Base-by-base conservation (phyloP, 331 rosid species). In the Prunus yedoensis region DNA sequence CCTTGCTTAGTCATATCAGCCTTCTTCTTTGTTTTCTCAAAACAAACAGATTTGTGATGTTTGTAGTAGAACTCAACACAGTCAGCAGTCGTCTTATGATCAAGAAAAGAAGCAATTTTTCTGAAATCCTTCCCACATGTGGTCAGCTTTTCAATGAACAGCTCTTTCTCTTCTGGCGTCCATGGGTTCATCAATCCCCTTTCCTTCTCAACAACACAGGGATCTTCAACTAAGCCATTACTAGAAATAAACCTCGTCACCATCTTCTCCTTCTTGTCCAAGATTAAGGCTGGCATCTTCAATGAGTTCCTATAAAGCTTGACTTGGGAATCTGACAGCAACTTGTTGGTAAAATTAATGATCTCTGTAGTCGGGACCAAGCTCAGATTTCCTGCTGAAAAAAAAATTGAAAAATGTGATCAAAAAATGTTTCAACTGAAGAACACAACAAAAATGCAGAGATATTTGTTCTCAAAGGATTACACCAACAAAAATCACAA, bases 31-130 rank as follows among this genome's bases (percentile, higher is more conserved):
- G 80, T 83, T 79, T 89, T 91, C 82, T 76, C 82, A 75, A 91
- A 95, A 77, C 85, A 82, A 66, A 82, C 98, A 57, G 96, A 89
- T 67, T 92, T 96, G 71, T 93, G 99, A 60, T 93, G 89, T 76
- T 91, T 96, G 90, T 96, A 96, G 79, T 96, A 96, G 81, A 91
- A 96, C 77, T 96, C 93, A 10, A 96, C 88, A 87, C 98, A 96
- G 68, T 96, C 99, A 0, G 99, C 99, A 15, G 90, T 93, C 69
- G 99, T 92, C 87, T 91, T 96, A 88, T 91, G 97, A 65, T 85
- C 88, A 25, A 96, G 89, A 75, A 85, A 96, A 43, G 93, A 91
- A 51, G 99, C 87, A 68, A 96, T 88, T 82, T 86, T 92, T 32
- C 84, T 78, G 68, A 96, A 96, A 78, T 96, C 93, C 83, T 96